phyloP scores from a whole-genome alignment of 2,329 filamentous ascomycete genomes.

The Rasamsonia emersonii region DNA sequence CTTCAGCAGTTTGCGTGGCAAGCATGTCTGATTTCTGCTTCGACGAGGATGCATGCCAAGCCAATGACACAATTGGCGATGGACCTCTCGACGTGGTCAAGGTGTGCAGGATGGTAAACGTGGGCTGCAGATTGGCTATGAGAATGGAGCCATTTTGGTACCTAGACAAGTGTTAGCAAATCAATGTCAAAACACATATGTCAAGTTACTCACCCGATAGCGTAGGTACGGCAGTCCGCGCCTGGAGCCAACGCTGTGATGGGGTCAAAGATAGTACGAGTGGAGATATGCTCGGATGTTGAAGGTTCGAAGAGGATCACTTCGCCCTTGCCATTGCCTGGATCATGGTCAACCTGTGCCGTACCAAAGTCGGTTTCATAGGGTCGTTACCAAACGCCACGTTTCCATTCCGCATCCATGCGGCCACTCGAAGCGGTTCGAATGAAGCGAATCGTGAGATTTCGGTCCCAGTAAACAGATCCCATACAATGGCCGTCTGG shows the following conservation, averaged over 20 bases:
- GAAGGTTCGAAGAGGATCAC: constrained; percentile 91
- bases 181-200: constrained; percentile 5
- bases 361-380: constrained; percentile 2
- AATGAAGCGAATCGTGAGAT: constrained; percentile 89
- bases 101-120: constrained; percentile 90
- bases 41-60: constrained; percentile 94
- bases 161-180: constrained; percentile 38
- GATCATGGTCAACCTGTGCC: constrained; percentile 11
- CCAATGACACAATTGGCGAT: constrained; percentile 75
- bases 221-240: constrained; percentile 85
- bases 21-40: constrained; percentile 98
- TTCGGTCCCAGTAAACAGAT: constrained; percentile 83
- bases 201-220: constrained; percentile 65
- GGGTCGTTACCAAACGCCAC: constrained; percentile 75
- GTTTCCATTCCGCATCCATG: constrained; percentile 97
- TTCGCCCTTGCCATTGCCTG: constrained; percentile 86
- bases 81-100: constrained; percentile 75
- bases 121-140: constrained; percentile 78
- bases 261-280: constrained; percentile 86
- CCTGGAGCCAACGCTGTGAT: constrained; percentile 89
- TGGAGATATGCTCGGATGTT: constrained; percentile 85
- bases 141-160: constrained; percentile 93
- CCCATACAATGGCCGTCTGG: constrained; percentile 93
- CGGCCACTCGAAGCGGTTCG: constrained; percentile 71
- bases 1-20: constrained; percentile 82